A percentile compares a stretch with the other conserved stretches of the same genome.
phyloP scores from a whole-genome alignment of 2,329 filamentous ascomycete species.

The Fusarium compactum region DNA sequence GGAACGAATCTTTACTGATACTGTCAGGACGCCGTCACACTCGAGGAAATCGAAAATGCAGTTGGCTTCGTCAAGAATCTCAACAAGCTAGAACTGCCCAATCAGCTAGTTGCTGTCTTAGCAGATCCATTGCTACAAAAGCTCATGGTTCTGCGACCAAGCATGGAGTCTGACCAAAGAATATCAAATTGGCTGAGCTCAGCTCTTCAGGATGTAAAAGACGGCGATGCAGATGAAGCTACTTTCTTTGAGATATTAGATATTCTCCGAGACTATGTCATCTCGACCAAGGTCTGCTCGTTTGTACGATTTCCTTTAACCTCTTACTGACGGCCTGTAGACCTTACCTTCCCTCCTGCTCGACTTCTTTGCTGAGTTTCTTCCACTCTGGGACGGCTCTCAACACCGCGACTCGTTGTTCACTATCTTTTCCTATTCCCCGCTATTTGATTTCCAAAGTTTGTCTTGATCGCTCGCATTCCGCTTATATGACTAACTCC shows the following conservation, averaged over 20 bases:
- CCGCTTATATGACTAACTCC: conserved; percentile 37
- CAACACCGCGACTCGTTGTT: conserved; percentile 67
- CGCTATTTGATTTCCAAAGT: conserved; percentile 70
- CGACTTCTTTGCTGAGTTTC: conserved; percentile 63
- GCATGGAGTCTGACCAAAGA: conserved; percentile 63
- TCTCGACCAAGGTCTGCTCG: conserved; percentile 64
- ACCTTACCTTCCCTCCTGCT: conserved; percentile 62
- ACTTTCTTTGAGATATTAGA: conserved; percentile 66
- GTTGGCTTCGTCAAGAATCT: conserved; percentile 77
- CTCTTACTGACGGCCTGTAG: conserved; percentile 47
- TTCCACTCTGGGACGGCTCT: conserved; percentile 72
- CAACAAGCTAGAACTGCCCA: conserved; percentile 83
- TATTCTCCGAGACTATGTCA: conserved; percentile 67
- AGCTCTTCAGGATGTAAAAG: conserved; percentile 66
- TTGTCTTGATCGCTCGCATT: conserved; percentile 15
- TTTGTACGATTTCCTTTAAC: neutral
- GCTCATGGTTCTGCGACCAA: conserved; percentile 73
- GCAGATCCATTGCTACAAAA: conserved; percentile 84
- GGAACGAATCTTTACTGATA: conserved; percentile 24
- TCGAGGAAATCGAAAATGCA: conserved; percentile 83
- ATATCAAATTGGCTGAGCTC: conserved; percentile 70
- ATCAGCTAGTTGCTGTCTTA: conserved; percentile 82
- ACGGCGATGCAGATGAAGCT: conserved; percentile 63
- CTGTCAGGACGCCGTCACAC: conserved; percentile 68
- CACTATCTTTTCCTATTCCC: conserved; percentile 67